Conservation (phyloP, 768 basidiomycete genomes). For the Mycena polygramma region DNA sequence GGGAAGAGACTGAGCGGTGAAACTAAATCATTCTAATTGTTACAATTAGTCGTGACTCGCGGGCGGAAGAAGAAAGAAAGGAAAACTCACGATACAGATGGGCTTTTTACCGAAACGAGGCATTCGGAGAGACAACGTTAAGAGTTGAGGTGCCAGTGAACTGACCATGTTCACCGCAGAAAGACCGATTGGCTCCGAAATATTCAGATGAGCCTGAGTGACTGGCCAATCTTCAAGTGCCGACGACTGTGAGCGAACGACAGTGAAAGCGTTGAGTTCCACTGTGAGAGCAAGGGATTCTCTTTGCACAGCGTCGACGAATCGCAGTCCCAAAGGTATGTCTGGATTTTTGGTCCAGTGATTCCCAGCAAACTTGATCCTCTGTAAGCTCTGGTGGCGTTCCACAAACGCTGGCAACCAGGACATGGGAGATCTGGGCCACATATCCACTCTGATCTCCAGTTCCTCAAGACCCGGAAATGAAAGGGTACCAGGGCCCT, state of each 20-base stretch:
- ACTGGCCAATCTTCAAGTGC: constrained; percentile 18
- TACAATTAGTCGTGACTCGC: too few species aligned
- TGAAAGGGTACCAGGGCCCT: constrained; percentile 7
- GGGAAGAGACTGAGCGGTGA: too few species aligned
- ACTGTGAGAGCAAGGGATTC: background rate
- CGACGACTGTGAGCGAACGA: background rate
- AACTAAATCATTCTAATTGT: too few species aligned
- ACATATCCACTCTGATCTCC: background rate
- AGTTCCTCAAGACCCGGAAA: constrained; percentile 14
- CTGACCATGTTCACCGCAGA: constrained; percentile 3
- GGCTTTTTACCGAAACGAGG: background rate
- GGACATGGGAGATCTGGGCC: background rate
- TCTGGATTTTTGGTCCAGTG: constrained; percentile 9
- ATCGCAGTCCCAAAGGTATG: constrained; percentile 2
- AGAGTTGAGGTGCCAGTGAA: constrained; percentile 3
- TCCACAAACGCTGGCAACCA: constrained; percentile 20
- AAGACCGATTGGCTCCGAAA: background rate
- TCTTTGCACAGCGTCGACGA: constrained; percentile 9
- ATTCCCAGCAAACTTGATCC: constrained; percentile 4
- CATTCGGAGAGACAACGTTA: constrained; percentile 2
- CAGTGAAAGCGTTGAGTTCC: constrained; percentile 8
- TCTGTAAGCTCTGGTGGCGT: background rate
- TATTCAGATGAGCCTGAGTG: background rate
- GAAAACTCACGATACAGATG: constrained; percentile 1
- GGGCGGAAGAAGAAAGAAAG: too few species aligned